Evolutionary conservation across 2,329 filamentous ascomycete genomes (phyloP).

Genomic region (Botrytis fabae): DNA sequence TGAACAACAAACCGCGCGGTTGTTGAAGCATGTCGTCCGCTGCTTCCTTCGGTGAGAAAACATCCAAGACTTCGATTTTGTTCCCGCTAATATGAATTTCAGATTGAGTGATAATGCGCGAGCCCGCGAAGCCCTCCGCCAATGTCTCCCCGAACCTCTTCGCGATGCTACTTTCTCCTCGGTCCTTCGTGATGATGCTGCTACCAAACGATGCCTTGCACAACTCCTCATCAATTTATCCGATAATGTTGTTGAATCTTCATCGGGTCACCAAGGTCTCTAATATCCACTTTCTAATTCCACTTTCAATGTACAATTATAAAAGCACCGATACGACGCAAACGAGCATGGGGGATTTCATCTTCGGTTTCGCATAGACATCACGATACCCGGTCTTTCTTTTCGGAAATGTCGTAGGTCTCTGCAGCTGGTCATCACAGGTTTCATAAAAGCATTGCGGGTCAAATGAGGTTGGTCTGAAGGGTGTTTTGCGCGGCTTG

Average conservation of each 20-base stretch:
- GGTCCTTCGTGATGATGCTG: constrained; percentile 92
- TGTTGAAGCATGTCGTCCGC: constrained; percentile 95
- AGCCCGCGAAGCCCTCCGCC: constrained; percentile 88
- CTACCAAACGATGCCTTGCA: constrained; percentile 95
- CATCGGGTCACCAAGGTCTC: constrained; percentile 38
- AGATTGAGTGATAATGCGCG: constrained; percentile 95
- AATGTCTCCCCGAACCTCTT: constrained; percentile 97
- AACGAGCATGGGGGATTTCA: constrained; percentile 33
- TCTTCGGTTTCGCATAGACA: constrained; percentile 41
- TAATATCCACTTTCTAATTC: constrained; percentile 28
- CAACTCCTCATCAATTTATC: constrained; percentile 95
- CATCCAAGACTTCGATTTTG: neutral
- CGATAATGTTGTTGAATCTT: constrained; percentile 68
- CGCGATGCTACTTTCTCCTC: constrained; percentile 96
- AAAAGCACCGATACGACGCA: constrained; percentile 32
- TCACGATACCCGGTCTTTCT: constrained; percentile 40
- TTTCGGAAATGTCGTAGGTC: constrained; percentile 34
- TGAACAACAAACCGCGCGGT: constrained; percentile 91
- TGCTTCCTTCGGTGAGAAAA: constrained; percentile 84
- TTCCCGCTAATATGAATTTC: constrained; percentile 26
- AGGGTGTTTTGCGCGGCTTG: constrained; percentile 31
- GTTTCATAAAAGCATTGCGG: constrained; percentile 38
- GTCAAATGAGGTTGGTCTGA: constrained; percentile 30
- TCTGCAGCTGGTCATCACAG: constrained; percentile 33
- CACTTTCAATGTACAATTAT: constrained; percentile 39